Base-by-base conservation (phyloP, 1,284 basidiomycete species). In the Amylostereum areolatum region DNA sequence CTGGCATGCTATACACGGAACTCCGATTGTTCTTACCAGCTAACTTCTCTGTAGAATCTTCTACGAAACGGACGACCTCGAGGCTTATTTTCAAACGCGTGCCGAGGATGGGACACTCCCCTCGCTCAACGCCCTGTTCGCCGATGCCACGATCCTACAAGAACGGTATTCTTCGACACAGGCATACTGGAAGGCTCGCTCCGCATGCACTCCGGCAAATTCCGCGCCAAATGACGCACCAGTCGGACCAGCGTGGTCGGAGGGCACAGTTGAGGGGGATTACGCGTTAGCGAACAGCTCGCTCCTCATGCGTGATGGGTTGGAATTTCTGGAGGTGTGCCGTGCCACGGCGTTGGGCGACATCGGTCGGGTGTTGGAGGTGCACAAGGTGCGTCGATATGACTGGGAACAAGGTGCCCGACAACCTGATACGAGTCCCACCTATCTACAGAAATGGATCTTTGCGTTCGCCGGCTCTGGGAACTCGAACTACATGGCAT, bases 341-440 rank as follows among this genome's bases (percentile, higher is more conserved):
- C 35, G 29, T 7, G 57, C 58, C 1, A 46, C 57, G 6, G 51
- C 55, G 1, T 39, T 45, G 11, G 59, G 59, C 5, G 57, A 61
- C 42, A 55, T 54, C 24, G 58, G 58, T 1, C 57, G 55, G 1
- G 55, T 56, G 3, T 54, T 40, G 45, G 58, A 61, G 35, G 50
- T 61, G n/a, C 29, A 59, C 42, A 59, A 59, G 55, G 59, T 60
- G 2, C 25, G 46, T 43, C 3, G 1, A 25, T 6, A 32, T 30
- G 18, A 18, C 18, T 18, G 18, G 18, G 18, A 18, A 18, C 18
- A 18, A 18, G 1, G 18, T 18, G 18, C 18, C 18, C 18, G 18
- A 18, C 18, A 18, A 18, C 18, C 18, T 18, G 18, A 18, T 27
- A 9, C 27, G 9, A 36, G 12, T 30, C 8, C 25, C 18, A 12